These are phyloP conservation scores for Talaromyces liani DNA, from an alignment of 495 filamentous ascomycete species.

Conservation along the genomic window DNA sequence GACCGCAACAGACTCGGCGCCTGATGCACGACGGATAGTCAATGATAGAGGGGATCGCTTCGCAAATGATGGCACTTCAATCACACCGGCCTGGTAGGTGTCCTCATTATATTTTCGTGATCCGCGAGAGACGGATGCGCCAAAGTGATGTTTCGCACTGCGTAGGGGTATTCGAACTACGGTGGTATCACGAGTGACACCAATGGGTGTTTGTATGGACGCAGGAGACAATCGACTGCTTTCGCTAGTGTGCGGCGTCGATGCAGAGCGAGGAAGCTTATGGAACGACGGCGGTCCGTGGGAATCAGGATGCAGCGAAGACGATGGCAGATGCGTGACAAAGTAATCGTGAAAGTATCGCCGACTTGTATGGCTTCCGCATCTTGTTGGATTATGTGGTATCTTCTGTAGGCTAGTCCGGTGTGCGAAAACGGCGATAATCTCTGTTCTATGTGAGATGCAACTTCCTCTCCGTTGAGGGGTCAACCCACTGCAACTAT, in stretches of 20 bases:
- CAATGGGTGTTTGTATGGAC: slow-evolving; percentile 46
- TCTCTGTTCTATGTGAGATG: slow-evolving; percentile 11
- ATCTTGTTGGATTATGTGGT: slow-evolving; percentile 12
- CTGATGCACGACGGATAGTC: slow-evolving; percentile 33
- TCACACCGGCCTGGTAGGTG: slow-evolving; percentile 87
- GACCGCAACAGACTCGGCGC: slow-evolving; percentile 42
- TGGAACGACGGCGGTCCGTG: slow-evolving; percentile 55
- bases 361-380: slow-evolving; percentile 17
- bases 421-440: slow-evolving; percentile 14
- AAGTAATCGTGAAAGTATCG: slow-evolving; percentile 92
- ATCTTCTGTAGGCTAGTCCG: slow-evolving; percentile 12
- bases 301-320: slow-evolving; percentile 86
- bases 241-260: slow-evolving; percentile 66
- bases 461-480: background rate
- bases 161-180: slow-evolving; percentile 96
- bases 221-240: slow-evolving; percentile 47
- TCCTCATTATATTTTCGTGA: slow-evolving; percentile 87
- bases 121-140: slow-evolving; percentile 69
- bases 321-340: slow-evolving; percentile 88
- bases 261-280: slow-evolving; percentile 75
- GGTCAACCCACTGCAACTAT: slow-evolving; percentile 27
- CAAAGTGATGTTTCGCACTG: slow-evolving; percentile 94
- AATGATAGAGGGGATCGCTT: slow-evolving; percentile 68
- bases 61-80: slow-evolving; percentile 87
- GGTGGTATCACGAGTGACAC: slow-evolving; percentile 64